phyloP scores from a whole-genome alignment of 1,139 yeast genomes.

The Diutina siamensis region DNA sequence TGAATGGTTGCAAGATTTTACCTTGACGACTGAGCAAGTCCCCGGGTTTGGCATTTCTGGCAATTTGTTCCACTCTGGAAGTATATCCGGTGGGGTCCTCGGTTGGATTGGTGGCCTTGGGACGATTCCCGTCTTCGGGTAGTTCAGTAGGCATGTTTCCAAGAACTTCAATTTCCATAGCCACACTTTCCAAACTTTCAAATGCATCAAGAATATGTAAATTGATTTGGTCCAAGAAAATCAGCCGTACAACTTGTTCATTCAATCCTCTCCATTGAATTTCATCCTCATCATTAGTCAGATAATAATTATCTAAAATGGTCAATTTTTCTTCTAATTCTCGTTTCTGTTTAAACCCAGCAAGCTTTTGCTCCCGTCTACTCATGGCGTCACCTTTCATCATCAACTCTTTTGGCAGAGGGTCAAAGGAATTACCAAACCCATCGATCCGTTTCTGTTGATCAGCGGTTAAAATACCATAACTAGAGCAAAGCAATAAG shows the following conservation, averaged over 20 bases:
- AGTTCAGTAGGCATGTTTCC: slow-evolving; percentile 19
- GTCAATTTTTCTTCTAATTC: slow-evolving; percentile 34
- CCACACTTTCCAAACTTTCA: slow-evolving; percentile 37
- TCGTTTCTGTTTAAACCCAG: slow-evolving; percentile 50
- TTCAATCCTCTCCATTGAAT: slow-evolving; percentile 16
- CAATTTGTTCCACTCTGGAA: slow-evolving; percentile 38
- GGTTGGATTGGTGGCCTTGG: neutral
- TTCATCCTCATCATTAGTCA: slow-evolving; percentile 13
- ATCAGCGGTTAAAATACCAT: slow-evolving; percentile 22
- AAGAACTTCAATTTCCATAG: slow-evolving; percentile 49
- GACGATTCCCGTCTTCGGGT: neutral
- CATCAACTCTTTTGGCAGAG: slow-evolving; percentile 15
- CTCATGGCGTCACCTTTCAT: slow-evolving; percentile 34
- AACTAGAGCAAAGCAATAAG: slow-evolving; percentile 26
- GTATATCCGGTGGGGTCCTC: slow-evolving; percentile 33
- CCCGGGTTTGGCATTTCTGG: slow-evolving; percentile 16
- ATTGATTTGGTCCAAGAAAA: slow-evolving; percentile 44
- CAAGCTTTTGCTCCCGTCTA: slow-evolving; percentile 64
- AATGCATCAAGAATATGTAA: slow-evolving; percentile 44
- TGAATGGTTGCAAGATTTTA: slow-evolving; percentile 74
- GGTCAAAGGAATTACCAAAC: slow-evolving; percentile 29
- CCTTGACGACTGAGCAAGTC: slow-evolving; percentile 55
- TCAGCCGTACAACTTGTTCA: slow-evolving; percentile 48
- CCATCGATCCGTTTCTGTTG: slow-evolving; percentile 30
- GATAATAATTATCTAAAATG: slow-evolving; percentile 23